Conservation (phyloP, 2,329 filamentous ascomycete genomes). For the Xylaria sp. region DNA sequence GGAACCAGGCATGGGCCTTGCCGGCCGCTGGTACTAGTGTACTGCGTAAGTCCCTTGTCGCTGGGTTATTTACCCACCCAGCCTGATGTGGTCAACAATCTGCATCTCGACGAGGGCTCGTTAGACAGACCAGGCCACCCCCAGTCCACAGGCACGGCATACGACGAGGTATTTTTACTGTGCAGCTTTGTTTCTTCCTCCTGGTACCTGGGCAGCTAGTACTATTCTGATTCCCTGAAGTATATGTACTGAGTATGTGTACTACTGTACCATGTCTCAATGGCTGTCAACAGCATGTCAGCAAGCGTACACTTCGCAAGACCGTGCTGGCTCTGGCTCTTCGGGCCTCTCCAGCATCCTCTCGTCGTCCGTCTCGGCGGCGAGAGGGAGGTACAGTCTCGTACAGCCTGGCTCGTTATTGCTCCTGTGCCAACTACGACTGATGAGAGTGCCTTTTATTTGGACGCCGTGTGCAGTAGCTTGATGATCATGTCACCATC, state of each 20-base stretch:
- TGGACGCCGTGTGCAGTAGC: constrained; percentile 3
- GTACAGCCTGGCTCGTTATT: neutral
- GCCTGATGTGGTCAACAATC: constrained; percentile 28
- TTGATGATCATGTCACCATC: constrained; percentile 18
- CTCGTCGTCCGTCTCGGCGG: neutral
- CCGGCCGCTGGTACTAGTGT: constrained; percentile 26
- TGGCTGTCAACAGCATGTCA: neutral
- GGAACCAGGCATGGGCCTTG: constrained; percentile 19
- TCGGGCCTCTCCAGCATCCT: neutral
- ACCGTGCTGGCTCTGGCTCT: neutral
- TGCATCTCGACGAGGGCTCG: constrained; percentile 16
- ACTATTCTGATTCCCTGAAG: constrained; percentile 6
- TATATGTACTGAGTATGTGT: neutral
- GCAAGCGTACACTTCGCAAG: constrained; percentile 6
- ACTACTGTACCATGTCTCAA: neutral
- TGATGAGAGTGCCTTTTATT: neutral
- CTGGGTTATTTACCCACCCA: constrained; percentile 24
- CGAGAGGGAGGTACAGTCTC: no score
- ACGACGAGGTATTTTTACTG: constrained; percentile 26
- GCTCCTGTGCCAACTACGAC: neutral
- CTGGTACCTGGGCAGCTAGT: constrained; percentile 1
- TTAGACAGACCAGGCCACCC: constrained; percentile 18
- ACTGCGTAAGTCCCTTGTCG: constrained; percentile 24
- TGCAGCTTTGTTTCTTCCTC: constrained; percentile 14
- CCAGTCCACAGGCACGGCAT: constrained; percentile 4